These are phyloP conservation scores for Thalassia testudinum DNA, from an alignment of 116 monocot species.

Conservation along the genomic window DNA sequence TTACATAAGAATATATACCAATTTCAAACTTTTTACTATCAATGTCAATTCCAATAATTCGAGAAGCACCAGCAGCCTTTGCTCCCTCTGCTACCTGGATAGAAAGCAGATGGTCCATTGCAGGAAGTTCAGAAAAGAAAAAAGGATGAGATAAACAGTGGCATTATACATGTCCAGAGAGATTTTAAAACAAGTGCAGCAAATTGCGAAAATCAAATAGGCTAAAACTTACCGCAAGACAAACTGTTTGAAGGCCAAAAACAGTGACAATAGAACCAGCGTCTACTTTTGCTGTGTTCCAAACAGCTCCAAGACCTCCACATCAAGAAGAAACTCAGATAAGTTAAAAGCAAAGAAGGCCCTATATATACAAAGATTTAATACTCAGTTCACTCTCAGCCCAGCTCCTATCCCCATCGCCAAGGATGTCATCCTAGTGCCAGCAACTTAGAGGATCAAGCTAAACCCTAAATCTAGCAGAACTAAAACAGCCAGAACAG, in stretches of 20 bases:
- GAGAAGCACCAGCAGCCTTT: conserved; percentile 88
- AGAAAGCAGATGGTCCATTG: background rate
- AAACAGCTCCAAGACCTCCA: conserved; percentile 94
- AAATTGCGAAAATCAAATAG: background rate
- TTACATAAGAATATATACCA: conserved; percentile 24
- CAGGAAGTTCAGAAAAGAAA: background rate
- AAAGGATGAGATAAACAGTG: background rate
- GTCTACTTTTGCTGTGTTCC: conserved; percentile 98
- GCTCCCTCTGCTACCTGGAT: conserved; percentile 93
- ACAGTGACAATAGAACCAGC: conserved; percentile 81
- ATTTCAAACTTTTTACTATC: conserved; percentile 82
- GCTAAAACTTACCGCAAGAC: conserved; percentile 80
- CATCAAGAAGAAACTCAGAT: background rate
- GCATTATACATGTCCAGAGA: background rate
- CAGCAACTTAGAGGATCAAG: no score
- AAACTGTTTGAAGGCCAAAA: conserved; percentile 96
- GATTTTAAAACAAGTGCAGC: background rate
- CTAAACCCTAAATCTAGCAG: no score
- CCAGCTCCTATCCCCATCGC: no score
- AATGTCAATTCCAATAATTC: conserved; percentile 88
- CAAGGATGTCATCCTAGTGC: no score
- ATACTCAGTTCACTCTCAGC: no score
- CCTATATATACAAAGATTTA: no score
- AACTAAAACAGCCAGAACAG: no score
- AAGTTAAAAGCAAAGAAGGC: background rate